A percentile compares a stretch with the other conserved stretches of the same genome.
phyloP scores from a whole-genome alignment of 1,284 basidiomycete species.

The Pseudozyma sp. region DNA sequence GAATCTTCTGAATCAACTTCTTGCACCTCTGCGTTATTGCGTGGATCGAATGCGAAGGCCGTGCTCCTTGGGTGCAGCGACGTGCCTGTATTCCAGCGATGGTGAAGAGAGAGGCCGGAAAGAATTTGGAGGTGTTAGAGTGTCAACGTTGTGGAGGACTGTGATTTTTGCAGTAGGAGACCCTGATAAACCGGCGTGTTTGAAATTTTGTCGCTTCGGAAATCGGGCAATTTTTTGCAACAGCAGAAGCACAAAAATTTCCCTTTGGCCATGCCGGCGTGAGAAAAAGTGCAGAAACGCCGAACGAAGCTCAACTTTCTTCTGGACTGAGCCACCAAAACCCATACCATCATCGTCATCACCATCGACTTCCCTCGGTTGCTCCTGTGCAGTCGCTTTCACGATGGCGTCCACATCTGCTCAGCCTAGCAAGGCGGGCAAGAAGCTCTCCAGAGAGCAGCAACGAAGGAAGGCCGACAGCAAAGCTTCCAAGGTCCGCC shows the following conservation, averaged over 20 bases:
- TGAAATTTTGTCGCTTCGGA: conserved; percentile 26
- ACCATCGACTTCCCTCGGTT: not conserved
- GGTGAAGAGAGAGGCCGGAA: no score
- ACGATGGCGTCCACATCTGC: conserved; percentile 28
- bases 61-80: no score
- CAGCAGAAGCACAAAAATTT: conserved; percentile 24
- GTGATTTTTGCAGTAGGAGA: not conserved
- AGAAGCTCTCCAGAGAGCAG: conserved; percentile 48
- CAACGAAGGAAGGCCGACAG: conserved; percentile 44
- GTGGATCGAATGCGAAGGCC: no score
- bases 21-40: no score
- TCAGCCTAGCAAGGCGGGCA: conserved; percentile 33
- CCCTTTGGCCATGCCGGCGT: conserved; percentile 12
- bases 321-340: conserved; percentile 1
- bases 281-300: not conserved
- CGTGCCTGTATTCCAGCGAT: no score
- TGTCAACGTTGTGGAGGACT: no score
- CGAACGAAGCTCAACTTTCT: not conserved
- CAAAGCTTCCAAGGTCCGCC: conserved; percentile 43
- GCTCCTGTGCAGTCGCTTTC: conserved; percentile 4
- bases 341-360: not conserved
- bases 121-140: no score
- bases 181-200: not conserved
- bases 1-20: no score
- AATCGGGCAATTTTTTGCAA: conserved; percentile 5